A percentile compares a stretch with the other conserved stretches of the same genome.
These are phyloP conservation scores for Oehlia diaphana DNA, from an alignment of 192 early-diverging fungal genomes.

Conservation along the genomic window DNA sequence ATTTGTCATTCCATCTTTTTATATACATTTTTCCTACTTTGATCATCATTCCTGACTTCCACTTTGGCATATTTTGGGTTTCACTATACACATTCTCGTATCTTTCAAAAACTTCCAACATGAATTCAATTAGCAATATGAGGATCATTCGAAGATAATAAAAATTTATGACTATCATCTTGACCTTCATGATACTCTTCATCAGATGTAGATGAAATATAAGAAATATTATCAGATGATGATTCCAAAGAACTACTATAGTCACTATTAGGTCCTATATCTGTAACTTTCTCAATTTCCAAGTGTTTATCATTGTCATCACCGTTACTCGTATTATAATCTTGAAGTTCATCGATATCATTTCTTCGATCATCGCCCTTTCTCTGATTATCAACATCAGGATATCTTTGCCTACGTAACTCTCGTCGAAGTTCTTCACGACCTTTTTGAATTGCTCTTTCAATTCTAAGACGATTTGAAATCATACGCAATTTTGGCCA, in stretches of 20 bases:
- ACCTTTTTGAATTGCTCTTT: slow-evolving; percentile 61
- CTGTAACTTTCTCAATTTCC: neutral
- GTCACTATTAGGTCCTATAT: neutral
- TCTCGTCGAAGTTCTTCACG: slow-evolving; percentile 35
- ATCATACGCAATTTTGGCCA: slow-evolving; percentile 84
- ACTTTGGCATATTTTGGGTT: too few species aligned
- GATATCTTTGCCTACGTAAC: slow-evolving; percentile 26
- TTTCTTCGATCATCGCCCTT: neutral
- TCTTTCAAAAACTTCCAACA: too few species aligned
- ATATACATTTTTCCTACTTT: too few species aligned
- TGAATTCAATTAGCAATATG: neutral
- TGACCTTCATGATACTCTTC: neutral
- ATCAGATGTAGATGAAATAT: neutral
- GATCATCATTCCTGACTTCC: too few species aligned
- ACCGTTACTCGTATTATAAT: neutral
- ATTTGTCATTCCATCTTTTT: too few species aligned
- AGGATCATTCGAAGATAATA: neutral
- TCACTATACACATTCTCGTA: too few species aligned
- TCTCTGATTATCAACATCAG: neutral
- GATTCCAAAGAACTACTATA: neutral
- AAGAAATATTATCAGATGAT: neutral
- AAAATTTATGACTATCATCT: neutral
- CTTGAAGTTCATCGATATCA: neutral
- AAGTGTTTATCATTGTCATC: slow-evolving; percentile 31
- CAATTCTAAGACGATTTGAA: slow-evolving; percentile 70